Conservation (phyloP, 805 yeast species). For the Priceomyces fermenticarens region DNA sequence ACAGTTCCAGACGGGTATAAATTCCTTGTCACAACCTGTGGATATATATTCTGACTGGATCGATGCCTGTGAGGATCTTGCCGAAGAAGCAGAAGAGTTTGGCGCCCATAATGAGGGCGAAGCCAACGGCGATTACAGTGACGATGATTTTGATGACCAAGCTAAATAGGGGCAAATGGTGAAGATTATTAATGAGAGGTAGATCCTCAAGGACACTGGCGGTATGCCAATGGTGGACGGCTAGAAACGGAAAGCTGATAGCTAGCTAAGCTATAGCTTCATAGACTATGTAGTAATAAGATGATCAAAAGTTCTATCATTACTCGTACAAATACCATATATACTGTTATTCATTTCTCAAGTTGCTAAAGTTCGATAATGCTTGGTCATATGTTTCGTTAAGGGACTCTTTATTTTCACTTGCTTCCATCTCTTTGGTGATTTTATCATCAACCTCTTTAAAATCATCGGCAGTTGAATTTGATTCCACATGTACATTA, state of each 20-base stretch:
- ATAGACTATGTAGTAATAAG: no score
- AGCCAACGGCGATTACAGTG: slow-evolving; percentile 28
- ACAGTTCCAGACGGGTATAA: slow-evolving; percentile 83
- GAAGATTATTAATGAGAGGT: slow-evolving; percentile 16
- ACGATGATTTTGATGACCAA: slow-evolving; percentile 26
- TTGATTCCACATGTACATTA: neutral
- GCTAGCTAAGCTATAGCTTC: no score
- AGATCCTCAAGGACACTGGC: neutral
- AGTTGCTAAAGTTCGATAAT: slow-evolving; percentile 12
- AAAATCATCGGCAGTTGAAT: neutral
- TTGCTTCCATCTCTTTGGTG: neutral
- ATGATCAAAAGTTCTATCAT: slow-evolving; percentile 1
- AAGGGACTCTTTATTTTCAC: neutral
- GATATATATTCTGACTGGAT: slow-evolving; percentile 98
- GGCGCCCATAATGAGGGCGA: slow-evolving; percentile 15
- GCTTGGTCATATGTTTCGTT: slow-evolving; percentile 18
- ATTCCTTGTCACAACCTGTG: slow-evolving; percentile 81
- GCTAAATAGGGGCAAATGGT: slow-evolving; percentile 19
- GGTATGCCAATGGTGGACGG: no score
- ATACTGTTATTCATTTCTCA: neutral
- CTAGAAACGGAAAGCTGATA: neutral
- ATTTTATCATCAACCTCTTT: neutral
- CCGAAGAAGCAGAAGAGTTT: slow-evolving; percentile 52
- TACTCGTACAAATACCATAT: neutral
- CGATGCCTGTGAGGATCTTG: slow-evolving; percentile 90